phyloP scores from a whole-genome alignment of 805 yeast genomes.

The Isabelozyma pseudorhagii region DNA sequence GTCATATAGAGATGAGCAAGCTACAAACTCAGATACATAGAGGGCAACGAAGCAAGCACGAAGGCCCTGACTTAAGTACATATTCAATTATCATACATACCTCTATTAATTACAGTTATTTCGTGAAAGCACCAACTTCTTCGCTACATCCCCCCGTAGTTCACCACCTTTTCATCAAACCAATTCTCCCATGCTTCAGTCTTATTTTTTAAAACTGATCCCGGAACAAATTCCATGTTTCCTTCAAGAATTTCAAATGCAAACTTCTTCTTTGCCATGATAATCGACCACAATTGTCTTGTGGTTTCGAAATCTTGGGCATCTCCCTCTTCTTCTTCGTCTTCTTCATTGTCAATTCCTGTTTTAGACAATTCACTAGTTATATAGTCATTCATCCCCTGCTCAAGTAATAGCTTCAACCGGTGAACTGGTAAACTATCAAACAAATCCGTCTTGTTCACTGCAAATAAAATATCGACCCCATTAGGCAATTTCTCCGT shows the following conservation, averaged over 20 bases:
- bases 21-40: too few species aligned
- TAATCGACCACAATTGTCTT: constrained; percentile 45
- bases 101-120: too few species aligned
- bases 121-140: too few species aligned
- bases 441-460: constrained; percentile 84
- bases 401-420: constrained; percentile 57
- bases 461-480: constrained; percentile 70
- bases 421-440: constrained; percentile 70
- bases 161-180: constrained; percentile 74
- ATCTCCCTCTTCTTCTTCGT: constrained; percentile 19
- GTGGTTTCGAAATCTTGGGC: constrained; percentile 28
- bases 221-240: constrained; percentile 64
- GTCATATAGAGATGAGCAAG: not conserved
- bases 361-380: constrained; percentile 40
- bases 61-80: too few species aligned
- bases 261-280: constrained; percentile 45
- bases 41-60: too few species aligned
- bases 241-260: constrained; percentile 70
- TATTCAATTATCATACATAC: too few species aligned
- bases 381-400: constrained; percentile 58
- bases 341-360: constrained; percentile 41
- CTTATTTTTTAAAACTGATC: constrained; percentile 63
- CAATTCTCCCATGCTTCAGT: constrained; percentile 67
- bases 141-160: constrained; percentile 19
- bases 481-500: constrained; percentile 70